Base-by-base conservation (phyloP, 164 flowering plant species). In the Akebia trifoliata region DNA sequence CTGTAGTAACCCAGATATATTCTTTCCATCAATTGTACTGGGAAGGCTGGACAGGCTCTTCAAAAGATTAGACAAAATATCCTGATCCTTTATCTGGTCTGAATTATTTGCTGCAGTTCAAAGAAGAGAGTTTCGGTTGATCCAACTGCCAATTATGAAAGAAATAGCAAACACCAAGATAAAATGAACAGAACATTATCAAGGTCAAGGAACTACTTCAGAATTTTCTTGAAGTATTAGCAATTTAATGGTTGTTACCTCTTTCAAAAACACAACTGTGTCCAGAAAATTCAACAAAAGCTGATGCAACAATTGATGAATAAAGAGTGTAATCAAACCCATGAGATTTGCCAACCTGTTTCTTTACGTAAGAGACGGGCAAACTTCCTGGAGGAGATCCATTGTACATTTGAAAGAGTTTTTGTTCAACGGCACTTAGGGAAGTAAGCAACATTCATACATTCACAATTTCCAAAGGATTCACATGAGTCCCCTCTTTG, bases 51-150 rank as follows among this genome's bases (percentile, higher is more conserved):
- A 73, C 60, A 82, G 75, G 63, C 77, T 80, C 57, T 69, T 76
- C 54, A 83, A 48, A 50, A 80, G 73, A 66, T 80, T 80, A 45
- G 80, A 68, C 30, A 80, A 54, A 42, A 83, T 58, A 65, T 78
- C 81, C 66, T 83, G 81, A 71, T 78, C 78, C 7, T 71, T 74
- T 10, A 68, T 49, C 45, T 63, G 65, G 37, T 75, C 79, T 15
- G 80, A 60, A 37, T 51, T 64, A 54, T 70, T 75, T 57, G 81
- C 88, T 80, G 74, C 67, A 74, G 52, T 66, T 37, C 14, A 67
- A 24, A 43, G n/a, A 39, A 43, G 21, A 4, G 6, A 36, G 26
- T 14, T 14, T 25, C 9, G 14, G 29, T 22, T 22, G 9, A 24
- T 8, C 31, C 20, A 18, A 10, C 14, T 8, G 37, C 29, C 42